These are phyloP conservation scores for Amylocarpus encephaloides DNA, from an alignment of 2,329 filamentous ascomycete species.

Conservation along the genomic window DNA sequence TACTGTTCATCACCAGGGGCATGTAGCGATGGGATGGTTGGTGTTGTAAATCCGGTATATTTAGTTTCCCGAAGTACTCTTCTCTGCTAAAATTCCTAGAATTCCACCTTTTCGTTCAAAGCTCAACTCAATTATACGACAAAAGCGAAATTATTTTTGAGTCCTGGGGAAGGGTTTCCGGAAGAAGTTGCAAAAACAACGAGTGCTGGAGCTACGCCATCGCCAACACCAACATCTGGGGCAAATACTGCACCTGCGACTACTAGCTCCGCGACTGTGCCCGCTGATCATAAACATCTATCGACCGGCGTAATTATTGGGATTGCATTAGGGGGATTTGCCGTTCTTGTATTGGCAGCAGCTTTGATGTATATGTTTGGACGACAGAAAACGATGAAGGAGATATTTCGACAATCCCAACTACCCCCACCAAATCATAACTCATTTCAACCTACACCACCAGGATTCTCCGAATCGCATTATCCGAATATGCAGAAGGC, in stretches of 20 bases:
- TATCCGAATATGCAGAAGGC: slow-evolving; percentile 22
- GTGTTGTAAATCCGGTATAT: slow-evolving; percentile 63
- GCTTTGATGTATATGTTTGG: slow-evolving; percentile 44
- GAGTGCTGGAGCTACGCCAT: background rate
- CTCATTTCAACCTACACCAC: slow-evolving; percentile 19
- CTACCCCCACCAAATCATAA: slow-evolving; percentile 10
- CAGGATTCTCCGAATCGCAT: slow-evolving; percentile 17
- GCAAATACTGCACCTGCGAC: background rate
- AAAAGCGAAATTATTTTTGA: slow-evolving; percentile 45
- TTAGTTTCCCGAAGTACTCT: background rate
- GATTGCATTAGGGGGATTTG: slow-evolving; percentile 44
- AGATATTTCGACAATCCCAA: slow-evolving; percentile 11
- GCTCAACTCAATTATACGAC: slow-evolving; percentile 42
- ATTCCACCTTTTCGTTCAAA: slow-evolving; percentile 42
- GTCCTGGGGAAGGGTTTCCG: slow-evolving; percentile 50
- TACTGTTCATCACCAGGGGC: slow-evolving; percentile 64
- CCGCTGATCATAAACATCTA: slow-evolving; percentile 2
- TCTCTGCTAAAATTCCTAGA: slow-evolving; percentile 27
- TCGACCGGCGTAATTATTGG: slow-evolving; percentile 51
- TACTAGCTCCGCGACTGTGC: background rate
- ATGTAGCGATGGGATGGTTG: slow-evolving; percentile 67
- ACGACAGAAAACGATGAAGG: slow-evolving; percentile 19
- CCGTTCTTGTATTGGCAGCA: slow-evolving; percentile 38
- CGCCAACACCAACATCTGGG: slow-evolving; percentile 1
- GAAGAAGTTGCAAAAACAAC: slow-evolving; percentile 33